Conservation (phyloP, 2,329 filamentous ascomycete species). For the Elsinoe perseae region DNA sequence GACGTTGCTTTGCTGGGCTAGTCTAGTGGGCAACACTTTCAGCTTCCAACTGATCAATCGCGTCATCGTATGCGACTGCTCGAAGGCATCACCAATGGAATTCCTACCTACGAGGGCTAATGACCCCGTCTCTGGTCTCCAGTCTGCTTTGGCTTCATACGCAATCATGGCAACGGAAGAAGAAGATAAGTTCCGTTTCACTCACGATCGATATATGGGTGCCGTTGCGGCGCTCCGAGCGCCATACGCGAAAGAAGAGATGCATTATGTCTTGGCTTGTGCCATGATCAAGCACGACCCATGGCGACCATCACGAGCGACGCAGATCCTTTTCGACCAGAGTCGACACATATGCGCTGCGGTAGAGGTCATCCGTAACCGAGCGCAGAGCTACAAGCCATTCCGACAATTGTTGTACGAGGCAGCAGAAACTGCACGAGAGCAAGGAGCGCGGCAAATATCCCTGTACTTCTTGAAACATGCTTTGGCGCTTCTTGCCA, state of each 20-base stretch:
- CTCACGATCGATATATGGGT: slow-evolving; percentile 78
- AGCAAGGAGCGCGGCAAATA: slow-evolving; percentile 74
- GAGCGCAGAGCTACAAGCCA: slow-evolving; percentile 39
- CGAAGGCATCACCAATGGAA: slow-evolving; percentile 43
- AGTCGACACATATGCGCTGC: slow-evolving; percentile 76
- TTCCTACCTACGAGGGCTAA: slow-evolving; percentile 52
- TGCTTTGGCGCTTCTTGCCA: slow-evolving; percentile 70
- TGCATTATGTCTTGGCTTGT: slow-evolving; percentile 86
- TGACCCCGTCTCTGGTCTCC: slow-evolving; percentile 70
- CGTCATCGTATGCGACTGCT: slow-evolving; percentile 67
- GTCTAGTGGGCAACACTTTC: slow-evolving; percentile 72
- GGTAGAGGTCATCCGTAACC: slow-evolving; percentile 62
- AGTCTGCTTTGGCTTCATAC: slow-evolving; percentile 70
- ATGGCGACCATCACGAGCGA: slow-evolving; percentile 47
- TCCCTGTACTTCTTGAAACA: slow-evolving; percentile 74
- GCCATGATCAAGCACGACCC: slow-evolving; percentile 65
- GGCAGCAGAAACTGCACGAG: slow-evolving; percentile 68
- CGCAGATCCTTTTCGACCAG: slow-evolving; percentile 56
- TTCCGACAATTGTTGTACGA: slow-evolving; percentile 72
- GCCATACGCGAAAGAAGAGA: slow-evolving; percentile 58
- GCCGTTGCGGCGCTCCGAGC: slow-evolving; percentile 66
- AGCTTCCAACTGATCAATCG: slow-evolving; percentile 73
- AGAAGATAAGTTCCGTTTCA: slow-evolving; percentile 79
- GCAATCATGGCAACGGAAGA: slow-evolving; percentile 73
- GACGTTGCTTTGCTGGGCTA: slow-evolving; percentile 77